Evolutionary conservation across 1,284 basidiomycete species (phyloP).

Genomic region (Cutaneotrichosporon dermatis): DNA sequence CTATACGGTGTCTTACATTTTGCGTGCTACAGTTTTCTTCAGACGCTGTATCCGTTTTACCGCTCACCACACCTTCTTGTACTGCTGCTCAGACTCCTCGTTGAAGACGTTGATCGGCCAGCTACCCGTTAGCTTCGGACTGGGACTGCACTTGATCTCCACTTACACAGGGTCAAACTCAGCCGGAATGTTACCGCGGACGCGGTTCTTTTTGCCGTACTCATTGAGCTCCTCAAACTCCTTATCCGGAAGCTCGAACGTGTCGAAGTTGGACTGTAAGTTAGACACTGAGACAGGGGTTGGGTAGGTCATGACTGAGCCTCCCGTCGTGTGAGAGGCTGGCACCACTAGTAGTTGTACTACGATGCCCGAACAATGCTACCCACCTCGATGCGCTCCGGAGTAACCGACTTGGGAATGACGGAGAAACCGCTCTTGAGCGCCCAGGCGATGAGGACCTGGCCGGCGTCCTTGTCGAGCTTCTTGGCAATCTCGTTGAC

Average conservation of each 20-base stretch:
- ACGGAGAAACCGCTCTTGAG: conserved; percentile 51
- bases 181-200: conserved; percentile 61
- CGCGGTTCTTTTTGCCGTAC: conserved; percentile 56
- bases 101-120: conserved; percentile 69
- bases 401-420: conserved; percentile 65
- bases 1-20: too few relatives aligned
- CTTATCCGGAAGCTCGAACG: conserved; percentile 60
- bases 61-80: conserved; percentile 16
- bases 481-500: conserved; percentile 61
- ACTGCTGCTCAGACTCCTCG: conserved; percentile 55
- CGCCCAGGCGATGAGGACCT: conserved; percentile 69
- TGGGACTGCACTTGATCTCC: too few relatives aligned
- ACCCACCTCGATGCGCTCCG: conserved; percentile 49
- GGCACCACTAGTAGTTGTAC: too few relatives aligned
- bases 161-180: conserved; percentile 49
- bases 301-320: too few relatives aligned
- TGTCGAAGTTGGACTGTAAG: conserved; percentile 61
- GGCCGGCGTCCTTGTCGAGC: conserved; percentile 59
- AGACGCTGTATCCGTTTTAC: background rate
- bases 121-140: background rate
- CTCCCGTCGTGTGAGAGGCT: too few relatives aligned
- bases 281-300: too few relatives aligned
- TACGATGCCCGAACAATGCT: conserved; percentile 47
- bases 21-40: background rate
- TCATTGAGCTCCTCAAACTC: conserved; percentile 59